A percentile compares a stretch with the other conserved stretches of the same genome.
Conservation (phyloP, 169 alveolate species). For the Plasmodium falciparum region DNA sequence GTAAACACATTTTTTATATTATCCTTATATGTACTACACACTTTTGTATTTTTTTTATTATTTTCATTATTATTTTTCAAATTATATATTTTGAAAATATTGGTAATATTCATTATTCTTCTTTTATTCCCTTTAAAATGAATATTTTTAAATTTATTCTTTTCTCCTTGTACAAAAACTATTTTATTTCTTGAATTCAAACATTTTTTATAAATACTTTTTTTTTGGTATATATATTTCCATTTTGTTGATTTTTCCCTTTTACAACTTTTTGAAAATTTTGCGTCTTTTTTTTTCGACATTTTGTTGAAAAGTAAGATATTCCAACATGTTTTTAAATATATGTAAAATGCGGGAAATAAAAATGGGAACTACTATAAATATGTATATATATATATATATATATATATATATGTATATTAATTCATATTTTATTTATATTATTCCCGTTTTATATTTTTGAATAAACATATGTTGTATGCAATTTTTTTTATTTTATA, state of each 20-base stretch:
- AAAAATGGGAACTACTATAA: background rate
- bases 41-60: background rate
- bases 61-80: background rate
- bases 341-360: background rate
- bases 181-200: background rate
- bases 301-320: background rate
- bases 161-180: background rate
- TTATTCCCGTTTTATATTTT: background rate
- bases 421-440: slow-evolving; percentile 4
- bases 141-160: slow-evolving; percentile 10
- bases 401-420: slow-evolving; percentile 3
- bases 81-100: slow-evolving; percentile 12
- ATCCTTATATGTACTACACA: too few relatives aligned
- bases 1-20: background rate
- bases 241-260: slow-evolving; percentile 2
- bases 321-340: too few relatives aligned
- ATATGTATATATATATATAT: background rate
- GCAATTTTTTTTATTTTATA: too few relatives aligned
- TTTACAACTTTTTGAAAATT: slow-evolving; percentile 37
- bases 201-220: background rate
- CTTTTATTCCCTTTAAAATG: slow-evolving; percentile 17
- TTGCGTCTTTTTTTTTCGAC: slow-evolving; percentile 7
- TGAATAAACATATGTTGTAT: too few relatives aligned
- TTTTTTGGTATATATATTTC: slow-evolving; percentile 5
- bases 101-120: background rate